Conservation (phyloP, 148 eudicot species). For the Rhododendron simsii region DNA sequence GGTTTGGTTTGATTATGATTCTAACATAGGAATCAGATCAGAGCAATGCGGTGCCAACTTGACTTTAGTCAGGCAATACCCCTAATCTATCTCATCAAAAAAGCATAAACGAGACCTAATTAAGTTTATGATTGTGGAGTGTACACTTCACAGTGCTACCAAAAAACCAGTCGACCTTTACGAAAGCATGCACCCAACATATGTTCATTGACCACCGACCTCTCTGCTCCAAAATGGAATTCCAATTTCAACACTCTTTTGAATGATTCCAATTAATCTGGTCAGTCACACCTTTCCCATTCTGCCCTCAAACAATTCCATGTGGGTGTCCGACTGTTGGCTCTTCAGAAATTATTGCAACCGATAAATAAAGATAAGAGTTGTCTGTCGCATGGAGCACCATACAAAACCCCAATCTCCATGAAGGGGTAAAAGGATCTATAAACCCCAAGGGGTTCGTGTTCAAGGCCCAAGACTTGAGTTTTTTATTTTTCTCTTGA, state of each 20-base stretch:
- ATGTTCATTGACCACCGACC: background rate
- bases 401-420: slow-evolving; percentile 20
- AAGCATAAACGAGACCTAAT: background rate
- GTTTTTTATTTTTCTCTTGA: background rate
- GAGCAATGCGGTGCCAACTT: background rate
- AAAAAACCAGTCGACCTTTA: background rate
- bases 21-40: background rate
- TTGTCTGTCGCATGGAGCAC: slow-evolving; percentile 13
- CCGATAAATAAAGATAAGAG: background rate
- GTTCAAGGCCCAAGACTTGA: background rate
- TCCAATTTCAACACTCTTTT: background rate
- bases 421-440: slow-evolving; percentile 10
- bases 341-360: background rate
- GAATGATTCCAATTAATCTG: slow-evolving; percentile 1
- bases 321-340: background rate
- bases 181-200: background rate
- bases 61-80: background rate
- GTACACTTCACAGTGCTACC: background rate
- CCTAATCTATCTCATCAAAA: background rate
- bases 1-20: background rate
- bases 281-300: slow-evolving; percentile 14
- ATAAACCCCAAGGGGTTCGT: too few species aligned
- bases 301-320: background rate
- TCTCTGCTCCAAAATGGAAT: background rate
- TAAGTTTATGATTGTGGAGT: background rate